Base-by-base conservation (phyloP, 169 alveolate genomes). In the Plasmodium fragile region DNA sequence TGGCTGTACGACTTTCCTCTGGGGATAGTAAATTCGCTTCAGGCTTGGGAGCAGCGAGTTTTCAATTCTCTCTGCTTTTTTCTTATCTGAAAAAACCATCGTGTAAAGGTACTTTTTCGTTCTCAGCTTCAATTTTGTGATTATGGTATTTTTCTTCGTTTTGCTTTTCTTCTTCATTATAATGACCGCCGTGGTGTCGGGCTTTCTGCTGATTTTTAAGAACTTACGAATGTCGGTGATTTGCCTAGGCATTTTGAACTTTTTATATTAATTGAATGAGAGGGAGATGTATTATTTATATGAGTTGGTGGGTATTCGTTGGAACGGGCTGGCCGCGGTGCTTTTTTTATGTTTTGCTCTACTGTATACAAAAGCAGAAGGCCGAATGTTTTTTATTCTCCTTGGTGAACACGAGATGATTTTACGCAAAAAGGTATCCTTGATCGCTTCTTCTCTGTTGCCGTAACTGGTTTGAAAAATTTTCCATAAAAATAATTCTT, bases 61-160 rank as follows among this genome's bases (percentile, higher is more conserved):
- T 96, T 98, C 99, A 71, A 98, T 95, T 92, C 98, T 97, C 85
- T 97, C 98, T 34, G 99, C 99, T 98, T 97, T 98, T 85, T 96
- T 98, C 82, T 95, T 97, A 96, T 98, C 99, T 78, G 98, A 96
- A 93, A 98, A 98, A 41, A 97, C 97, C 95, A 98, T 96, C 81
- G 99, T 98, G 97, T 98, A 98, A 59, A 98, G 97, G 92, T 97
- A 98, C 92, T 97, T 96, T 32, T 98, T 96, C 95, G 99, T 98
- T 90, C 99, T 96, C 41, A 98, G 96, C 96, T 98, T 98, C 97
- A 98, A 98, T 96, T 98, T 98, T 49, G 99, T 98, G 87, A 95
- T 95, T 34, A 94, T 87, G 22, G 93, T 97, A 25, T 97, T 97
- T 43, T 97, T 96, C 92, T 80, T 90, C 53, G 78, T 43, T 92